A percentile compares a stretch with the other conserved stretches of the same genome.
Conservation (phyloP, 192 early-diverging fungal species). For the Backusella liffmaniae region DNA sequence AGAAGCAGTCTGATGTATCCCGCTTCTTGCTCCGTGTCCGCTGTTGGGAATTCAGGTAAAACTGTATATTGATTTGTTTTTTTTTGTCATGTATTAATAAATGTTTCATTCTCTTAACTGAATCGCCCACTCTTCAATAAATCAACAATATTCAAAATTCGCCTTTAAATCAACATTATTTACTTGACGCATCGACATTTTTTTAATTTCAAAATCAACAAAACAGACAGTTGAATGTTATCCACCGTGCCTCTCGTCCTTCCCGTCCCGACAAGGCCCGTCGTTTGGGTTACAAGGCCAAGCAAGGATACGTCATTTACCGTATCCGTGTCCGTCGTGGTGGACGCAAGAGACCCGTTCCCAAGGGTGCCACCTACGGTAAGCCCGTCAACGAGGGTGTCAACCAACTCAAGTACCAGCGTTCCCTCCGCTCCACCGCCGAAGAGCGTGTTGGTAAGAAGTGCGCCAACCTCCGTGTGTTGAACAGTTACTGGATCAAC, state of each 20-base stretch:
- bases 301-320: constrained; percentile 99
- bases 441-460: constrained; percentile 97
- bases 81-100: no score
- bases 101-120: background rate
- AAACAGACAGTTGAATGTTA: constrained; percentile 91
- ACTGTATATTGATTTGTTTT: background rate
- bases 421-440: constrained; percentile 86
- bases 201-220: background rate
- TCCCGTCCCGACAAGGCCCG: constrained; percentile 98
- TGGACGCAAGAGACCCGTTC: constrained; percentile 94
- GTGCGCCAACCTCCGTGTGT: constrained; percentile 95
- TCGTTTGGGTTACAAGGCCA: constrained; percentile 97
- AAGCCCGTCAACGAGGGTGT: constrained; percentile 98
- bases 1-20: constrained; percentile 99
- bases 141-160: background rate
- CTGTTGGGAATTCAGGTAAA: constrained; percentile 87
- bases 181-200: no score
- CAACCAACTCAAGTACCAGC: constrained; percentile 98
- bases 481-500: constrained; percentile 99
- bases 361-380: constrained; percentile 97
- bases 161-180: background rate
- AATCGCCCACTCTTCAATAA: background rate
- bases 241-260: constrained; percentile 97
- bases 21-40: constrained; percentile 97
- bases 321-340: constrained; percentile 98